phyloP scores from a whole-genome alignment of 371 early-diverging fungal species.

The Mortierella sp. region DNA sequence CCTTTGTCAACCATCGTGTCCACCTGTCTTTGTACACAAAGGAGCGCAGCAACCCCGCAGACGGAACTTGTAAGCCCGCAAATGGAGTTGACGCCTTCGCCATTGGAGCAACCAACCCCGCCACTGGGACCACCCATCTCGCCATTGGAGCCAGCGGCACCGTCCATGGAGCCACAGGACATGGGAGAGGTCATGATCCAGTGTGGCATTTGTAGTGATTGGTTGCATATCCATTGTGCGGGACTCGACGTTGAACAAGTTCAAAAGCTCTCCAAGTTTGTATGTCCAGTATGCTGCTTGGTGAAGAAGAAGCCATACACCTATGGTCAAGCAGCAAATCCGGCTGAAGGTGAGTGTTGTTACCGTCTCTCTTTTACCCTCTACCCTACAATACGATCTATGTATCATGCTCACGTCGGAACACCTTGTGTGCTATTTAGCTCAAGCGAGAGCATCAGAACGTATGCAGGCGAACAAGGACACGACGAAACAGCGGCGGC shows the following conservation, averaged over 20 bases:
- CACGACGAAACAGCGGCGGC: conserved; percentile 22
- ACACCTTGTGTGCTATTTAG: conserved; percentile 6
- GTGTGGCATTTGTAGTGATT: conserved; percentile 70
- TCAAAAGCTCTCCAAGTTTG: conserved; percentile 29
- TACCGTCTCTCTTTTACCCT: not conserved
- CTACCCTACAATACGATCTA: not conserved
- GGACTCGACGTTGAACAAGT: conserved; percentile 44
- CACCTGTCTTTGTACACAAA: conserved; percentile 22
- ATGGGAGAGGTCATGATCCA: conserved; percentile 58
- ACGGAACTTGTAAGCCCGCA: not conserved
- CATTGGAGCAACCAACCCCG: too few relatives aligned
- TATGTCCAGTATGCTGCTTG: conserved; percentile 38
- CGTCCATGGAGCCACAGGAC: conserved; percentile 30
- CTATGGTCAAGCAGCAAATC: conserved; percentile 12
- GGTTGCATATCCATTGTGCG: conserved; percentile 68
- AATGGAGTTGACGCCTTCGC: too few relatives aligned
- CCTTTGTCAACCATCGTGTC: conserved; percentile 17
- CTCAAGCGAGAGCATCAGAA: conserved; percentile 24
- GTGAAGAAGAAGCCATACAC: conserved; percentile 36
- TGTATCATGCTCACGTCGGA: not conserved
- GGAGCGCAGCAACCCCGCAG: not conserved
- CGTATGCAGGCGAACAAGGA: conserved; percentile 25
- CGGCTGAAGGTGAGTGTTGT: conserved; percentile 24
- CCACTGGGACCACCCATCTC: too few relatives aligned
- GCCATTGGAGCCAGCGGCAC: not conserved